Evolutionary conservation across 495 filamentous ascomycete genomes (phyloP).

Genomic region (Talaromyces thailandensis): DNA sequence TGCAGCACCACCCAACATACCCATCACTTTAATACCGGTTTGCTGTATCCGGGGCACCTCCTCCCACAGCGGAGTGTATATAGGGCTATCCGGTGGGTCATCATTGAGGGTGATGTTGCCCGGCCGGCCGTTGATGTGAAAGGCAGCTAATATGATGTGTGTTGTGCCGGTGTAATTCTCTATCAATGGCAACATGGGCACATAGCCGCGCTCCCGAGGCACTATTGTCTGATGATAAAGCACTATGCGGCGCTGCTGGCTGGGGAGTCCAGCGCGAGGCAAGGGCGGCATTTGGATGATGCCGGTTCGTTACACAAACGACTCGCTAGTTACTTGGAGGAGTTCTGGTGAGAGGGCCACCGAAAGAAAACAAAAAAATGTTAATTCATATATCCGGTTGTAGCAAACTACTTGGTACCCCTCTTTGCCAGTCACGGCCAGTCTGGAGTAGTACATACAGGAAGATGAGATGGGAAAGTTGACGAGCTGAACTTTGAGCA

Average conservation of each 20-base stretch:
- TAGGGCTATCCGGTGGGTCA: constrained; percentile 49
- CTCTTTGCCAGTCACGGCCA: neutral
- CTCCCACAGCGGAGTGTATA: constrained; percentile 55
- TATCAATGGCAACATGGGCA: constrained; percentile 64
- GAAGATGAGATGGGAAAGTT: neutral
- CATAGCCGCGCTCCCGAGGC: constrained; percentile 42
- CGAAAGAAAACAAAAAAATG: neutral
- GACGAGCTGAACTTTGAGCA: neutral
- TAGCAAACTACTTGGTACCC: neutral
- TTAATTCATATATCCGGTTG: neutral
- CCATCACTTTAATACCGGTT: constrained; percentile 61
- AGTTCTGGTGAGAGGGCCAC: too few species aligned
- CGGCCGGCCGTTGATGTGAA: constrained; percentile 63
- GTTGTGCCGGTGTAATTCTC: constrained; percentile 51
- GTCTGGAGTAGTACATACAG: neutral
- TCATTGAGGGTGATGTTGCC: constrained; percentile 65
- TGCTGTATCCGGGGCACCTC: constrained; percentile 58
- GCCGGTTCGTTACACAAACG: neutral
- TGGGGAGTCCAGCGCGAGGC: constrained; percentile 16
- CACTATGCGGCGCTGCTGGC: constrained; percentile 42
- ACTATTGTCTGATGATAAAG: constrained; percentile 67
- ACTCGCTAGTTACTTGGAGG: neutral
- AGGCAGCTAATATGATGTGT: constrained; percentile 69
- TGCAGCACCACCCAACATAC: constrained; percentile 78
- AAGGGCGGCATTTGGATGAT: constrained; percentile 12